A percentile compares a stretch with the other conserved stretches of the same genome.
Conservation (phyloP, 2,329 filamentous ascomycete species). For the Diatrype stigma region DNA sequence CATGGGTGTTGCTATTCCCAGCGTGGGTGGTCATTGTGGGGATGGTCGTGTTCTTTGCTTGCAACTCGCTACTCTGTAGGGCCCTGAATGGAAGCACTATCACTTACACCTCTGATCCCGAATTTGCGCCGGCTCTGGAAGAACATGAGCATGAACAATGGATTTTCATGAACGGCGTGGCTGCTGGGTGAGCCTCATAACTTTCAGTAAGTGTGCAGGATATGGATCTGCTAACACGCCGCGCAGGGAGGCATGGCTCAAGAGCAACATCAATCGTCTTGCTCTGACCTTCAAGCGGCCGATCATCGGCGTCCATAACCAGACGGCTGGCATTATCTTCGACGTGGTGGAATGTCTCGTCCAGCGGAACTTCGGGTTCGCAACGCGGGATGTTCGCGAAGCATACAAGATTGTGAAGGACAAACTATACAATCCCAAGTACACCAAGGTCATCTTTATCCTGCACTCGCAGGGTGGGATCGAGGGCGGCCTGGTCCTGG, state of each 20-base stretch:
- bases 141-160: conserved; percentile 64
- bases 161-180: conserved; percentile 77
- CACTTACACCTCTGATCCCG: conserved; percentile 48
- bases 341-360: conserved; percentile 75
- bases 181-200: conserved; percentile 46
- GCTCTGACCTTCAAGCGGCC: conserved; percentile 68
- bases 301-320: conserved; percentile 70
- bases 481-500: conserved; percentile 66
- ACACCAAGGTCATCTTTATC: conserved; percentile 68
- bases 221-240: neutral
- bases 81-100: conserved; percentile 49
- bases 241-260: conserved; percentile 58
- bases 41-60: conserved; percentile 39
- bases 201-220: neutral
- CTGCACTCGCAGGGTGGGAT: conserved; percentile 77
- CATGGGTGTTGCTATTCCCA: conserved; percentile 44
- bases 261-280: conserved; percentile 66
- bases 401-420: conserved; percentile 61
- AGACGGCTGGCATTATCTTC: conserved; percentile 69
- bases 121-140: conserved; percentile 44
- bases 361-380: conserved; percentile 70
- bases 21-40: conserved; percentile 42
- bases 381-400: conserved; percentile 61
- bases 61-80: conserved; percentile 50
- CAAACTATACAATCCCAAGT: conserved; percentile 55